These are phyloP conservation scores for Sclerotinia nivalis DNA, from an alignment of 2,329 filamentous ascomycete genomes.

Conservation along the genomic window DNA sequence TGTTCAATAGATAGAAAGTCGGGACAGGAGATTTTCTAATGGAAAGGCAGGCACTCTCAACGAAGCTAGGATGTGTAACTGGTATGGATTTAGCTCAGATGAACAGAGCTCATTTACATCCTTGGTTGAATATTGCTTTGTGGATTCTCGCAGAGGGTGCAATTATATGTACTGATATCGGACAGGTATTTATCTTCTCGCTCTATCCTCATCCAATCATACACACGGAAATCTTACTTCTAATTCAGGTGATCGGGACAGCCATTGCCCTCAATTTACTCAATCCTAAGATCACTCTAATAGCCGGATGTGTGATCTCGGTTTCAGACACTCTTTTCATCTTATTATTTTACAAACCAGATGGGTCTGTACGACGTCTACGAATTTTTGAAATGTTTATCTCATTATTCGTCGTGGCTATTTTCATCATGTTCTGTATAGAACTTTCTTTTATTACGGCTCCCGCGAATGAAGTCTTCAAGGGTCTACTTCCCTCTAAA, in stretches of 20 bases:
- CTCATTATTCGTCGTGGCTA: conserved; percentile 60
- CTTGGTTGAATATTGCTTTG: conserved; percentile 53
- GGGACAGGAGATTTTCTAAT: background rate
- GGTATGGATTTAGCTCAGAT: conserved; percentile 54
- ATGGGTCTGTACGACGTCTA: conserved; percentile 56
- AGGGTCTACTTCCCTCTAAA: conserved; percentile 62
- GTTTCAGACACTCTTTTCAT: conserved; percentile 67
- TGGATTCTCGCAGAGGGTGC: conserved; percentile 54
- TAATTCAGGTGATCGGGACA: conserved; percentile 62
- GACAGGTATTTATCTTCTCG: conserved; percentile 22
- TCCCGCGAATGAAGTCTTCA: conserved; percentile 57
- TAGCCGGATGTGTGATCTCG: conserved; percentile 65
- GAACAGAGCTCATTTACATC: conserved; percentile 51
- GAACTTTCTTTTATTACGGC: conserved; percentile 62
- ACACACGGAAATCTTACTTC: background rate
- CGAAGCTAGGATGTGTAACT: conserved; percentile 50
- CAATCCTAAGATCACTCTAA: conserved; percentile 60
- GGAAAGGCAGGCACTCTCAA: conserved; percentile 1
- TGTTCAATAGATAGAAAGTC: background rate
- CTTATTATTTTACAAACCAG: conserved; percentile 63
- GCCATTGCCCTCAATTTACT: conserved; percentile 68
- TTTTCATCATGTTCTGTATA: conserved; percentile 68
- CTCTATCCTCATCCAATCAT: background rate
- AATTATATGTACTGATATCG: conserved; percentile 34
- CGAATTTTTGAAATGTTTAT: conserved; percentile 64